phyloP scores from a whole-genome alignment of 495 filamentous ascomycete genomes.

The Saxispiralis lemnorum region DNA sequence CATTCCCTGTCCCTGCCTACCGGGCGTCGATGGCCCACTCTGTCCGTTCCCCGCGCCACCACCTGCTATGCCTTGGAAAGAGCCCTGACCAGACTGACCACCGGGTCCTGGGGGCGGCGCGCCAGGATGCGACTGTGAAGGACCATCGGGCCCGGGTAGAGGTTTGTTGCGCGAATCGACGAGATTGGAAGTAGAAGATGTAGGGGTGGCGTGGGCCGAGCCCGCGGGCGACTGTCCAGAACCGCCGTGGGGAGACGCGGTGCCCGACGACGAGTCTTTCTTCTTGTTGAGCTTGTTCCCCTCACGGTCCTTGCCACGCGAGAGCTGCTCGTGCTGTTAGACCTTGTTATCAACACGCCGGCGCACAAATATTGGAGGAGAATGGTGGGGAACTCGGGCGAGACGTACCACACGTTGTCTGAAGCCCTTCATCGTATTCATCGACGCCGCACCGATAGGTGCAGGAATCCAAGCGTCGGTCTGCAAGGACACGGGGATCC shows the following conservation, averaged over 20 bases:
- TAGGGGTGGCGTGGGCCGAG: slow-evolving; percentile 39
- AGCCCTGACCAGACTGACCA: too few relatives aligned
- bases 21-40: slow-evolving; percentile 6
- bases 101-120: slow-evolving; percentile 3
- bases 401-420: slow-evolving; percentile 88
- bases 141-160: slow-evolving; percentile 45
- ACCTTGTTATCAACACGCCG: slow-evolving; percentile 16
- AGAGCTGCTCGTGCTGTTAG: slow-evolving; percentile 68
- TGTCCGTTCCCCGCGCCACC: slow-evolving; percentile 35
- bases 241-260: slow-evolving; percentile 48
- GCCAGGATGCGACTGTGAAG: slow-evolving; percentile 7
- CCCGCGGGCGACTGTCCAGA: slow-evolving; percentile 46
- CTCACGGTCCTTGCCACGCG: slow-evolving; percentile 61
- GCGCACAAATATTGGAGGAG: slow-evolving; percentile 11
- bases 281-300: slow-evolving; percentile 73
- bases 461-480: slow-evolving; percentile 1
- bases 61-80: slow-evolving; percentile 29
- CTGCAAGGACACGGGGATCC: slow-evolving; percentile 11
- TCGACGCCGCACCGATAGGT: background rate
- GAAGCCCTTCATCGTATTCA: slow-evolving; percentile 69
- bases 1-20: slow-evolving; percentile 16
- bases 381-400: slow-evolving; percentile 15
- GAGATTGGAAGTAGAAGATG: slow-evolving; percentile 69
- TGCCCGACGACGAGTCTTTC: slow-evolving; percentile 72
- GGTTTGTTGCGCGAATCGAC: slow-evolving; percentile 74